Conservation (phyloP, 192 early-diverging fungal genomes). For the Coemansia sp. region DNA sequence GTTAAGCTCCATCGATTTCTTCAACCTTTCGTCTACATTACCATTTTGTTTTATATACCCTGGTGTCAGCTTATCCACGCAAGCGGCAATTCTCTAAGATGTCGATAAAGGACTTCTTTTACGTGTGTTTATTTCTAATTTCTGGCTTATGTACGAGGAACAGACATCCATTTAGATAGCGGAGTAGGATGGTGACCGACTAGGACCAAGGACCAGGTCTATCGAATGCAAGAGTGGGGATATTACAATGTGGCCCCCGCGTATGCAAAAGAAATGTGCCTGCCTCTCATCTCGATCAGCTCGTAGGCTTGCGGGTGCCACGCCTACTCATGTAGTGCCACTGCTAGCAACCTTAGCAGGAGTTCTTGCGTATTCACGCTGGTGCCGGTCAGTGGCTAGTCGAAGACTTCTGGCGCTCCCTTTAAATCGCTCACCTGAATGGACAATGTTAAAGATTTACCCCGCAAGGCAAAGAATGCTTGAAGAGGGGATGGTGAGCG, state of each 20-base stretch:
- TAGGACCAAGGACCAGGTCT: neutral
- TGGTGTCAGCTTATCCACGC: neutral
- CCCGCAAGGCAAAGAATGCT: neutral
- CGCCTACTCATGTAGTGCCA: too few relatives aligned
- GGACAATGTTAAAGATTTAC: neutral
- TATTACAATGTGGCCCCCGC: neutral
- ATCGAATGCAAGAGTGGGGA: neutral
- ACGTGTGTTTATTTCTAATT: neutral
- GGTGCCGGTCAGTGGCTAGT: neutral
- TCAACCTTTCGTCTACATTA: neutral
- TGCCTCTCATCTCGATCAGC: too few relatives aligned
- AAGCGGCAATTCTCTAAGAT: neutral
- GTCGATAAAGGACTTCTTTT: conserved; percentile 8
- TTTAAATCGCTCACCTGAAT: neutral
- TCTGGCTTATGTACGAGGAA: neutral
- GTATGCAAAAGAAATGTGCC: too few relatives aligned
- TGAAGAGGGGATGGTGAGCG: neutral
- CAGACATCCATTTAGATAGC: neutral
- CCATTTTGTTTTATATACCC: neutral
- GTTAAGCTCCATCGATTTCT: neutral
- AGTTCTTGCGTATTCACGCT: too few relatives aligned
- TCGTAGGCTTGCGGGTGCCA: neutral
- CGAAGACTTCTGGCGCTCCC: neutral
- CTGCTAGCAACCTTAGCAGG: too few relatives aligned
- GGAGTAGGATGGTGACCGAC: neutral